Conservation (phyloP, 1,139 yeast species). For the Blastobotrys buckinghamii region DNA sequence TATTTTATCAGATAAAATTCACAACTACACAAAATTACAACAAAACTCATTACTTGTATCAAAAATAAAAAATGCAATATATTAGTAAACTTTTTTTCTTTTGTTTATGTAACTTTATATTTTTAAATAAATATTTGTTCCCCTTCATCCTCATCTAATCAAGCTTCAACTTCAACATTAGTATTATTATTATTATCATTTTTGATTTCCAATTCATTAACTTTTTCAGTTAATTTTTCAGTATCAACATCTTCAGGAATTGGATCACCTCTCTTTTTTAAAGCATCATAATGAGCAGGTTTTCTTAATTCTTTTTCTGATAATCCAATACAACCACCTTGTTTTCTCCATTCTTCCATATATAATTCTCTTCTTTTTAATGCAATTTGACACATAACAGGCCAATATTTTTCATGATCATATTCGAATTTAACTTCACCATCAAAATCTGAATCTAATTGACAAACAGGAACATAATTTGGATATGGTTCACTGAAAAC, state of each 20-base stretch:
- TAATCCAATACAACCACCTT: conserved; percentile 70
- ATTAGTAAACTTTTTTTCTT: no score
- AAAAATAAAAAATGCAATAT: no score
- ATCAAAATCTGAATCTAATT: conserved; percentile 77
- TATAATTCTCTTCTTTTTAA: conserved; percentile 50
- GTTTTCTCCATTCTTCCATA: conserved; percentile 53
- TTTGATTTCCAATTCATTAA: background rate
- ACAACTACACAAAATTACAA: no score
- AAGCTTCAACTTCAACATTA: background rate
- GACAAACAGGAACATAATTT: conserved; percentile 72
- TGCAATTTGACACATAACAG: conserved; percentile 54
- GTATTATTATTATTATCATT: background rate
- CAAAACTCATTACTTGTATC: no score
- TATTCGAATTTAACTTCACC: conserved; percentile 82
- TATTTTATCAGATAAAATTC: no score
- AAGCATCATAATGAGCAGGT: conserved; percentile 2
- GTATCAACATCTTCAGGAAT: background rate
- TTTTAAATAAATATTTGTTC: no score
- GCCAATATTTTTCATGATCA: conserved; percentile 77
- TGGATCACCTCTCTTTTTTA: background rate
- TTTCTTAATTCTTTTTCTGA: conserved; percentile 72
- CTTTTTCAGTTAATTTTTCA: conserved; percentile 3
- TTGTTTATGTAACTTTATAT: no score
- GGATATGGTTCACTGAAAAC: conserved; percentile 86
- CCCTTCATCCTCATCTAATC: no score